Conservation (phyloP, 1,284 basidiomycete genomes). For the Apiotrichum porosum region DNA sequence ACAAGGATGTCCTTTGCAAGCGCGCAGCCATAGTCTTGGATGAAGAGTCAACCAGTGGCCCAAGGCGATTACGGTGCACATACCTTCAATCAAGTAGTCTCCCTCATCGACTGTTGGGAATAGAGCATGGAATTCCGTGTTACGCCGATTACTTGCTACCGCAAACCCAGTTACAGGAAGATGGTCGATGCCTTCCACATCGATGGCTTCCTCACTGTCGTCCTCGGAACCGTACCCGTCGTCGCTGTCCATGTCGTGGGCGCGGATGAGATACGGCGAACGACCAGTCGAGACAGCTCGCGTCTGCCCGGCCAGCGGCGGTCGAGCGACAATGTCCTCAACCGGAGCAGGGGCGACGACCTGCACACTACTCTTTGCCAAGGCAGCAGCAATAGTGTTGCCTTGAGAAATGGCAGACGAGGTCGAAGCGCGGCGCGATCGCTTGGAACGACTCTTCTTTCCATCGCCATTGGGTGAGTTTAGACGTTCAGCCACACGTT, state of each 20-base stretch:
- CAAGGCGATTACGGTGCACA: too few species aligned
- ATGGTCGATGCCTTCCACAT: conserved; percentile 32
- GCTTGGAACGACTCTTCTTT: conserved; percentile 18
- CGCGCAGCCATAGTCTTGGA: conserved; percentile 90
- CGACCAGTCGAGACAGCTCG: conserved; percentile 11
- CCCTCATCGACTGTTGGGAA: conserved; percentile 87
- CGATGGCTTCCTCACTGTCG: conserved; percentile 53
- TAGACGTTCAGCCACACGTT: conserved; percentile 17
- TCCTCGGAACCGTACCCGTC: conserved; percentile 51
- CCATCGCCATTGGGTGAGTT: conserved; percentile 8
- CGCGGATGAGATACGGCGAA: conserved; percentile 23
- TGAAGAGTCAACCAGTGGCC: conserved; percentile 10
- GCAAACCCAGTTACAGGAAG: conserved; percentile 90
- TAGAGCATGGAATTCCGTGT: conserved; percentile 91
- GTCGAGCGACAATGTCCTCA: neutral
- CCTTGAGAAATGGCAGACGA: conserved; percentile 23
- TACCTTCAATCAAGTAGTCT: conserved; percentile 96
- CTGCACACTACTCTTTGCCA: conserved; percentile 35
- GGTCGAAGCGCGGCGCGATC: conserved; percentile 23
- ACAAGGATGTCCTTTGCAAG: conserved; percentile 93
- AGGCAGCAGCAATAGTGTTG: conserved; percentile 30
- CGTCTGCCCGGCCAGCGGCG: neutral
- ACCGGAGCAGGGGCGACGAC: conserved; percentile 14
- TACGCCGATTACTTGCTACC: conserved; percentile 89
- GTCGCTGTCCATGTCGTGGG: conserved; percentile 19